Conservation (phyloP, 2,329 filamentous ascomycete genomes). For the Fusarium hostae region DNA sequence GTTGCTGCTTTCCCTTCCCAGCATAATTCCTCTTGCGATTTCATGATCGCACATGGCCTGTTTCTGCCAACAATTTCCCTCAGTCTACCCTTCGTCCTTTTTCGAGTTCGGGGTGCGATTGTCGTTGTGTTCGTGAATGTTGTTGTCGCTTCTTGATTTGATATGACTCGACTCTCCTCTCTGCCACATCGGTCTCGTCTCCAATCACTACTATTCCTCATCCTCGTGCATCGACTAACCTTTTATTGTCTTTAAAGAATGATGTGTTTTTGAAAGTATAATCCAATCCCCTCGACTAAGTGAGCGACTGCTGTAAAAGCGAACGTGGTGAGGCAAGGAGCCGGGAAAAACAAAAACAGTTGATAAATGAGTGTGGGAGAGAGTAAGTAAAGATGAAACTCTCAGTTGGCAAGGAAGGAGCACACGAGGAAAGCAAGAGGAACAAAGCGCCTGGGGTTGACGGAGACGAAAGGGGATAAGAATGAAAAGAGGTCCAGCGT, state of each 20-base stretch:
- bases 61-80: neutral
- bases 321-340: slow-evolving; percentile 46
- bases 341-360: slow-evolving; percentile 35
- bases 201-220: neutral
- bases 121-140: neutral
- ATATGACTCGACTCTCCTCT: neutral
- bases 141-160: neutral
- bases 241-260: slow-evolving; percentile 39
- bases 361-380: slow-evolving; percentile 66
- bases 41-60: neutral
- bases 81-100: neutral
- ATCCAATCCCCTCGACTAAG: slow-evolving; percentile 33
- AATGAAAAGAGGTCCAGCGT: slow-evolving; percentile 38
- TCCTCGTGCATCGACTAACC: slow-evolving; percentile 33
- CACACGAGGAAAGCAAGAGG: slow-evolving; percentile 44
- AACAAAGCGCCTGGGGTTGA: slow-evolving; percentile 41
- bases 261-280: neutral
- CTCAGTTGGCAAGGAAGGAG: slow-evolving; percentile 63
- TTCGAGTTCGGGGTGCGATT: neutral
- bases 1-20: neutral
- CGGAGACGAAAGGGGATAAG: slow-evolving; percentile 45
- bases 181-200: neutral
- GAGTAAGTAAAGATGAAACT: slow-evolving; percentile 56
- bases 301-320: slow-evolving; percentile 45
- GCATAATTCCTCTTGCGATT: neutral